Evolutionary conservation across 176 grass and related monocot genomes (phyloP), one percentile per base, ranked within the genome.

Genomic region (Musa itinerans): DNA sequence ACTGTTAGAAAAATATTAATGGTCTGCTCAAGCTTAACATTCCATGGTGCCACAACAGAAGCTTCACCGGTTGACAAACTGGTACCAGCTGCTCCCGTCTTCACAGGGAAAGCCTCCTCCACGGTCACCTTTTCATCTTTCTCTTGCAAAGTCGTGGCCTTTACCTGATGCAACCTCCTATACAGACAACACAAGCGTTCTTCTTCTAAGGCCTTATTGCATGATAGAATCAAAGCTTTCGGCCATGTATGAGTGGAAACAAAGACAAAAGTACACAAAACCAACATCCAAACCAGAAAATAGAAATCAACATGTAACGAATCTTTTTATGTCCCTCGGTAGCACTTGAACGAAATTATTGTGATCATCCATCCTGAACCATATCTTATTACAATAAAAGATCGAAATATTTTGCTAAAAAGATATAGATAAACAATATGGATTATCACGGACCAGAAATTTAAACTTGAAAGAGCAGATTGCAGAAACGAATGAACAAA

Each of bases 1-100:
- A 92, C 89, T 78, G 76, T 85, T 21, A 89, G 84, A 78, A 92
- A 92, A 63, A 86, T 80, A 81, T 92, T 96, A 27, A 92, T 66
- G 0, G 85, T 86, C 64, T 89, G 89, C 80, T 96, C 89, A 25
- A 96, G 48, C 63, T 82, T 87, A 11, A 96, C 67, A 74, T 72
- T 78, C 81, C 83, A 89, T 43, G 57, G 69, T 25, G 86, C 82
- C 1, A 66, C 65, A 16, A 59, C 64, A 50, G 70, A 65, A 49
- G 87, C 9, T 50, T 66, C 49, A 57, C 57, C 53, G 49, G 66
- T 26, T 76, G 13, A 26, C 0, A 69, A 75, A 58, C 75, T 75
- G 6, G 20, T 53, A 86, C 68, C 80, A 17, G 20, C 7, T 43
- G 57, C 75, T n/a, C 49, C 74, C 55, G 79, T 53, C 34, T 89